Conservation (phyloP, 1,284 basidiomycete genomes). For the Limonomyces culmigenus region DNA sequence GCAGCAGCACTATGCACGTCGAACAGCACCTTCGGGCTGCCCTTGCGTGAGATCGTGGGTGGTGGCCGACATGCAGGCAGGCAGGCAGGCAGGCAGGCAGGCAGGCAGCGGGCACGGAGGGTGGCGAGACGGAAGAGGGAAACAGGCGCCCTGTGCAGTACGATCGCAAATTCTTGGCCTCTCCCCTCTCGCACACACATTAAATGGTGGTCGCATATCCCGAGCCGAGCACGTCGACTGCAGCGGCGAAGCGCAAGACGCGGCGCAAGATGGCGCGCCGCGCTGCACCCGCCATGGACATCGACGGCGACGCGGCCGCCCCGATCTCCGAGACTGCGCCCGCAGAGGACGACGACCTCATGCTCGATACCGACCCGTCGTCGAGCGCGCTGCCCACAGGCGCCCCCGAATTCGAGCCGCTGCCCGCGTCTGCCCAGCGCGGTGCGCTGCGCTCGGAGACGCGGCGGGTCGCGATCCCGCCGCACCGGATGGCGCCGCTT, state of each 20-base stretch:
- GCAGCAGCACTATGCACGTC: constrained; percentile 1
- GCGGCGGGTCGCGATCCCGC: constrained; percentile 78
- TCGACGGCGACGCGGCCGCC: constrained; percentile 7
- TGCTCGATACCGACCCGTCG: constrained; percentile 37
- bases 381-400: constrained; percentile 19
- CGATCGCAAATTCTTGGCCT: not conserved
- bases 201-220: constrained; percentile 42
- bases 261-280: constrained; percentile 7
- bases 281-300: constrained; percentile 21
- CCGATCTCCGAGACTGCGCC: not conserved
- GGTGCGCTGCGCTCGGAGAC: constrained; percentile 59
- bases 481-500: constrained; percentile 92
- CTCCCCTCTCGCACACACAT: not conserved
- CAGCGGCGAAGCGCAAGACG: constrained; percentile 34
- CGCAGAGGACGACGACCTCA: constrained; percentile 37
- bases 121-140: too few species aligned
- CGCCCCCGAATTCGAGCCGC: constrained; percentile 48
- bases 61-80: constrained; percentile 5
- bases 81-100: too few species aligned
- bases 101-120: too few species aligned
- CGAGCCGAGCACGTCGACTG: constrained; percentile 15
- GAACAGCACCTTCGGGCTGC: constrained; percentile 14
- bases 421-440: constrained; percentile 39
- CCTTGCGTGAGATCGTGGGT: constrained; percentile 14
- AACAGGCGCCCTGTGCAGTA: too few species aligned